A percentile compares a stretch with the other conserved stretches of the same genome.
Conservation (phyloP, 2,329 filamentous ascomycete species). For the Colletotrichum nymphaeae region DNA sequence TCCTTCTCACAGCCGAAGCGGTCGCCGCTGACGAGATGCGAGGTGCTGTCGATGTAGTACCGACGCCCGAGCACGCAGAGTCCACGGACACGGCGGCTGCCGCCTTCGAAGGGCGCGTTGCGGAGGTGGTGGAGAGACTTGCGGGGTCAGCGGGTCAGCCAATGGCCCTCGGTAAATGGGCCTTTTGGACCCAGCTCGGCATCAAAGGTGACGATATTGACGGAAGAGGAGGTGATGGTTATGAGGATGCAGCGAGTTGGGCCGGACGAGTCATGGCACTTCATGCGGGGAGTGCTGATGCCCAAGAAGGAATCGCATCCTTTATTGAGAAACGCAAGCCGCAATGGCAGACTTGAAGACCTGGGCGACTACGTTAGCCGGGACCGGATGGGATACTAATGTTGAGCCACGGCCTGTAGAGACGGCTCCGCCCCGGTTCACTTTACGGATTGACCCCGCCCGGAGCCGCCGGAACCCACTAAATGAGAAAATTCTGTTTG, state of each 20-base stretch:
- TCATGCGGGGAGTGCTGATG: conserved; percentile 43
- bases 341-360: conserved; percentile 37
- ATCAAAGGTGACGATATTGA: conserved; percentile 28
- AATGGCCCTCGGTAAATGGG: conserved; percentile 49
- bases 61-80: conserved; percentile 33
- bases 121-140: conserved; percentile 39
- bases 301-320: conserved; percentile 42
- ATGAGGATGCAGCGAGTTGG: conserved; percentile 42
- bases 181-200: conserved; percentile 47
- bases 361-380: neutral
- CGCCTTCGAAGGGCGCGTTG: conserved; percentile 41
- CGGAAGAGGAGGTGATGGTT: conserved; percentile 39
- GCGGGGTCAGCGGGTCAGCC: conserved; percentile 41
- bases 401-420: neutral
- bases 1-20: conserved; percentile 44
- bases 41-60: conserved; percentile 42
- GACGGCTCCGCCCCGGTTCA: neutral
- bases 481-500: neutral
- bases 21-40: conserved; percentile 40
- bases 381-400: neutral
- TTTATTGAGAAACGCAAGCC: conserved; percentile 43
- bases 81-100: conserved; percentile 36
- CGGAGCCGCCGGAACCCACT: neutral
- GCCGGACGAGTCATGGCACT: conserved; percentile 43
- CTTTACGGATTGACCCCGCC: too few species aligned